Conservation (phyloP, 2,329 filamentous ascomycete genomes). For the Emmonsiellopsis sp. region DNA sequence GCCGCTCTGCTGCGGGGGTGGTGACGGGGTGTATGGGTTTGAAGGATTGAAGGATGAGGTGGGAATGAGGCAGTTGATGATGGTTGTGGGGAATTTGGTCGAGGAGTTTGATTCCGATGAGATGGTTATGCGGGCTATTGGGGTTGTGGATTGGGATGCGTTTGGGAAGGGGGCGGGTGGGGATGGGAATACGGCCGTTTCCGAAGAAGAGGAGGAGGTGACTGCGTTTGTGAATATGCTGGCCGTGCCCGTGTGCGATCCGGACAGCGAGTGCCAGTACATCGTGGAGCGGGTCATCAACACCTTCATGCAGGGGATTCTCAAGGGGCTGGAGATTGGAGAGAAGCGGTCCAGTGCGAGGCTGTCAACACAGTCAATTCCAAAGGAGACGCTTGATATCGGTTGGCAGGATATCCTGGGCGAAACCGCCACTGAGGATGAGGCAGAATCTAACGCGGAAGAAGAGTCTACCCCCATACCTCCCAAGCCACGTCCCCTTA, state of each 20-base stretch:
- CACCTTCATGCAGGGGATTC: not conserved
- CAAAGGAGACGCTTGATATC: not conserved
- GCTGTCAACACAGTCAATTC: not conserved
- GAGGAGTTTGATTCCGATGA: constrained; percentile 5
- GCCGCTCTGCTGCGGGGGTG: constrained; percentile 7
- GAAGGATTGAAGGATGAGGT: constrained; percentile 7
- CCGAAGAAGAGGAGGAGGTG: not conserved
- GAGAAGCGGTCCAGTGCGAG: not conserved
- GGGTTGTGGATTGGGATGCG: constrained; percentile 2
- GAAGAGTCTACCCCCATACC: not conserved
- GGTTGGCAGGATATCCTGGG: not conserved
- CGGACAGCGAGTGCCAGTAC: constrained; percentile 4
- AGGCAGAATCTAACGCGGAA: not conserved
- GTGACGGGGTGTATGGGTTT: constrained; percentile 6
- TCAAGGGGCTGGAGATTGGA: not conserved
- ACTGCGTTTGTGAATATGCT: constrained; percentile 7
- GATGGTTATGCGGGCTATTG: constrained; percentile 9
- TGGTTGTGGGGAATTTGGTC: constrained; percentile 7
- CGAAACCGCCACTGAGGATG: not conserved
- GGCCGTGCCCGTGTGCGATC: constrained; percentile 9
- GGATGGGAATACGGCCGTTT: not conserved
- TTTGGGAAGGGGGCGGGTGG: not conserved
- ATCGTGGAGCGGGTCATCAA: constrained; percentile 3
- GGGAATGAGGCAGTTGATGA: constrained; percentile 9
- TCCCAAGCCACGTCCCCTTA: not conserved